Evolutionary conservation across 2,329 filamentous ascomycete species (phyloP).

Genomic region (Microdochium trichocladiopsis): DNA sequence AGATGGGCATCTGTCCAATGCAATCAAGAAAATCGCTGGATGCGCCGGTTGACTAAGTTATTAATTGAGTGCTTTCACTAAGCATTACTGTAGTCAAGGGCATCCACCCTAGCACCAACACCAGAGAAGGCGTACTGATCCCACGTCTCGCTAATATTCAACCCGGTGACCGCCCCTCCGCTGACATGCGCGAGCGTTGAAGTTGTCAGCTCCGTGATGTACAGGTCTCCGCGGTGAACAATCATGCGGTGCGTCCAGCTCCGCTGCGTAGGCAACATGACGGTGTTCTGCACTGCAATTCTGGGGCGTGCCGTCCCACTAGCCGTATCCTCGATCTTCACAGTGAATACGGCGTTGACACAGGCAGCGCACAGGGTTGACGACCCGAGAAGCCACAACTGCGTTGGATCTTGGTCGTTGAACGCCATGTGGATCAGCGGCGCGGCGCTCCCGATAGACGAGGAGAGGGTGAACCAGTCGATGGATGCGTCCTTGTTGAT

Average conservation of each 20-base stretch:
- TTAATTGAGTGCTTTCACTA: too few species aligned
- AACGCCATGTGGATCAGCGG: conserved; percentile 1
- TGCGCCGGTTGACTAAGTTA: too few species aligned
- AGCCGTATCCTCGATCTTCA: not conserved
- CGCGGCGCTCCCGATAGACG: not conserved
- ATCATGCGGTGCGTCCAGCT: not conserved
- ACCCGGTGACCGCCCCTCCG: not conserved
- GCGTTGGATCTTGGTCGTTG: not conserved
- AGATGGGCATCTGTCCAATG: too few species aligned
- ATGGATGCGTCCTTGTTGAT: not conserved
- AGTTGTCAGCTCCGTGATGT: not conserved
- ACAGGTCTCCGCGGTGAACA: not conserved
- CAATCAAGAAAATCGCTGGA: too few species aligned
- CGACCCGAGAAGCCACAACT: not conserved
- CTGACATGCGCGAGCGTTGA: not conserved
- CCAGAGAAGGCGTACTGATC: not conserved
- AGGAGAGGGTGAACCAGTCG: not conserved
- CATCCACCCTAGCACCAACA: not conserved
- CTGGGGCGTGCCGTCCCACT: not conserved
- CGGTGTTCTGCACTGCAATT: not conserved
- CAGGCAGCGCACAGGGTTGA: not conserved
- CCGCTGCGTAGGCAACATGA: not conserved
- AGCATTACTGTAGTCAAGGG: conserved; percentile 1
- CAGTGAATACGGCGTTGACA: not conserved
- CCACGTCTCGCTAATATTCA: not conserved